Base-by-base conservation (phyloP, 768 basidiomycete species). In the Boletus patriciae region DNA sequence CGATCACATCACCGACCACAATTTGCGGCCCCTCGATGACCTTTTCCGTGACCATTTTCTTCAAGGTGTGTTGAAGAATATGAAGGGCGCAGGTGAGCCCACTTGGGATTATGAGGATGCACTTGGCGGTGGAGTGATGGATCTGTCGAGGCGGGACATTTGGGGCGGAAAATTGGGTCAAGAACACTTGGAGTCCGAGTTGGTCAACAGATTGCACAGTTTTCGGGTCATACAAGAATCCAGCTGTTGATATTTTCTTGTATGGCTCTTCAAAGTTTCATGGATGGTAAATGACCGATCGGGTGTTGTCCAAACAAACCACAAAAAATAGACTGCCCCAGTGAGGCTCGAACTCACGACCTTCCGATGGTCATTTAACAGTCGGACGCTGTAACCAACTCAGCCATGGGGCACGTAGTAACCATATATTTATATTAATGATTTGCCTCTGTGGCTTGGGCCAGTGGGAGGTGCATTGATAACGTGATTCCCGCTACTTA, bases 321-420 rank as follows among this genome's bases (percentile, higher is more conserved):
- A 36, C 57, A 68, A 66, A 52, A 42, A 3, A 44, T 8, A 9
- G 2, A 29, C 77, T 78, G 77, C 78, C 78, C 77, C 76, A 78
- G 72, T 75, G 77, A 79, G 76, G 76, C 71, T 79, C 77, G 77
- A 78, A 79, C 77, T 78, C 77, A 75, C 76, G 76, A 77, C 78
- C 76, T 78, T 78, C 77, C 75, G 74, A 78, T 78, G 18, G 52
- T 55, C 27, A 36, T 31, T 33, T 76, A 77, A 77, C 76, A 77
- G 76, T 77, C 76, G 76, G 76, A 77, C 76, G 76, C 76, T 77
- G 74, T 77, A 67, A 77, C 76, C 77, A 76, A 74, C 76, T 78
- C 75, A 79, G 77, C 75, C 78, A 79, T 79, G 77, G 78, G 77
- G 77, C 77, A 79, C 33, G 37, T 29, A 36, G 2, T 4, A 29